These are phyloP conservation scores for Zygoascus ofunaensis DNA, from an alignment of 805 yeast species.

Conservation along the genomic window DNA sequence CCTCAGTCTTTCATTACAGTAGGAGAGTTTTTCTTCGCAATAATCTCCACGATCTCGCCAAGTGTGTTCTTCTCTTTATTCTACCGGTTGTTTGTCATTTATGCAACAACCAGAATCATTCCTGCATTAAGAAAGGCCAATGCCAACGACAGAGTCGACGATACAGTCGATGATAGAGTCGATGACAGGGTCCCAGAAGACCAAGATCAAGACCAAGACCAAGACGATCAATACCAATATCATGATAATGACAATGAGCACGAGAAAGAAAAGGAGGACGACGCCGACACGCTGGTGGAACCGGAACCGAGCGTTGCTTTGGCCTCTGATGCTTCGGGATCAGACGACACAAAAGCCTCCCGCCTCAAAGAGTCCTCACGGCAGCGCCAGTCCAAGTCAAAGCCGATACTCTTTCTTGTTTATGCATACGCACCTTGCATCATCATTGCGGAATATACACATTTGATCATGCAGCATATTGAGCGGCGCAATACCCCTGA, in stretches of 20 bases:
- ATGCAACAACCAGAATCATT: conserved; percentile 86
- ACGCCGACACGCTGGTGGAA: neutral
- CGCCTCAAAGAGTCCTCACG: neutral
- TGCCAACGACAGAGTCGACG: conserved; percentile 7
- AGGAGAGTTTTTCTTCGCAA: conserved; percentile 38
- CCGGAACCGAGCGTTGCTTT: neutral
- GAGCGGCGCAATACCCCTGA: conserved; percentile 27
- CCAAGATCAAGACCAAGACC: neutral
- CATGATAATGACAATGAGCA: neutral
- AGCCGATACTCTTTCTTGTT: conserved; percentile 34
- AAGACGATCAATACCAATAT: no score
- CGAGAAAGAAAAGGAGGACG: neutral
- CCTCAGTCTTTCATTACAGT: conserved; percentile 35
- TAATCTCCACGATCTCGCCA: conserved; percentile 59
- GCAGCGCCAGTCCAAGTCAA: conserved; percentile 12
- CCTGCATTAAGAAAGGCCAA: conserved; percentile 38
- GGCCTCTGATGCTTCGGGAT: neutral
- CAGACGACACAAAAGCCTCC: no score
- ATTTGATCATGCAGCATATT: conserved; percentile 84
- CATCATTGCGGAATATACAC: conserved; percentile 90
- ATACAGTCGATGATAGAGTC: neutral
- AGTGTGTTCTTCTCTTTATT: conserved; percentile 75
- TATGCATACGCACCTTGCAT: conserved; percentile 91
- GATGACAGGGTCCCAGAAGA: neutral
- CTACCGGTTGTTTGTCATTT: conserved; percentile 75